These are phyloP conservation scores for Eucalyptus curtisii DNA, from an alignment of 345 rosid species.

Conservation along the genomic window DNA sequence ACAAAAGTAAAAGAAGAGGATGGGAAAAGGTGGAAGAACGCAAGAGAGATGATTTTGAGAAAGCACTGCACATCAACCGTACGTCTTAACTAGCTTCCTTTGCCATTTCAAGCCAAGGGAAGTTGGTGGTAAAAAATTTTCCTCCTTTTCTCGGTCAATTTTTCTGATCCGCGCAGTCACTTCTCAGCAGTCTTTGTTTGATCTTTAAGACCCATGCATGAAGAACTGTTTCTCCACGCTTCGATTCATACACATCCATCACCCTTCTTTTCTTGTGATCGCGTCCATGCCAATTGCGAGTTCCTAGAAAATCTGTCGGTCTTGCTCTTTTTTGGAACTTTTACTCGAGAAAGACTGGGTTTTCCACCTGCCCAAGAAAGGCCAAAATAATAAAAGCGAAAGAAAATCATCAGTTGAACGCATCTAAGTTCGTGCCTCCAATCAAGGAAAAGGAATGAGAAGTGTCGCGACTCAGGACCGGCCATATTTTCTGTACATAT, in stretches of 20 bases:
- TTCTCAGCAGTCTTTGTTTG: background rate
- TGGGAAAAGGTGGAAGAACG: background rate
- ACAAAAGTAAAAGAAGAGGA: background rate
- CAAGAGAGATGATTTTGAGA: background rate
- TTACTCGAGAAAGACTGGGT: background rate
- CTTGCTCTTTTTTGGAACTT: background rate
- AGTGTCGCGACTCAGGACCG: background rate
- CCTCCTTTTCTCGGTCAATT: background rate
- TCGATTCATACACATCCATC: background rate
- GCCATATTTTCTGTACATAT: background rate
- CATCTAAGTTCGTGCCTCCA: background rate
- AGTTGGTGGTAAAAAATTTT: background rate
- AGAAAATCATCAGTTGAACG: background rate
- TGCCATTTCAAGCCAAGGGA: background rate
- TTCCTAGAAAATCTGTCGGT: background rate
- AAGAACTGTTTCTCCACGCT: background rate
- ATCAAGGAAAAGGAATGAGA: background rate
- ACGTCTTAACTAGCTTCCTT: background rate
- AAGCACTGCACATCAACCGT: background rate
- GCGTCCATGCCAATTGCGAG: background rate
- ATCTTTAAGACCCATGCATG: background rate
- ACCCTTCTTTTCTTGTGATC: background rate
- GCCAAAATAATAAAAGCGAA: background rate
- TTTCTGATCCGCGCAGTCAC: background rate
- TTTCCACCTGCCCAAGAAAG: background rate